phyloP scores from a whole-genome alignment of 306 rosid genomes.

The Castanospermum australe region DNA sequence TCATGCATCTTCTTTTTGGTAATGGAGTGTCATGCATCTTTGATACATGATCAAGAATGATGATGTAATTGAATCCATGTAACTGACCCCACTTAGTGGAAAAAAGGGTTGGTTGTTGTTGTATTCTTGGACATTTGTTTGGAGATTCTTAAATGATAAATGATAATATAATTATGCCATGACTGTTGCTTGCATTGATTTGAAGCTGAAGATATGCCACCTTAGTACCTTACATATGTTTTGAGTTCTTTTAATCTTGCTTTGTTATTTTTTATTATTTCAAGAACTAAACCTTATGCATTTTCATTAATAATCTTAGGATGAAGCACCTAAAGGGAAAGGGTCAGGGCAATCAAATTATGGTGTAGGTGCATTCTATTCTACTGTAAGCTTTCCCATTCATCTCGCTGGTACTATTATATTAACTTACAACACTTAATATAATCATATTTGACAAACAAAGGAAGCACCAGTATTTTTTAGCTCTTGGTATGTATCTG shows the following conservation, averaged over 20 bases:
- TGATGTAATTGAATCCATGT: too few species aligned
- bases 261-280: neutral
- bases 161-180: neutral
- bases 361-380: constrained; percentile 52
- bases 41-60: too few species aligned
- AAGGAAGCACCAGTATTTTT: neutral
- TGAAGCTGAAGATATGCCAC: constrained; percentile 16
- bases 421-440: neutral
- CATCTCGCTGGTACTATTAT: neutral
- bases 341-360: constrained; percentile 43
- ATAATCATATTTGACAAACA: constrained; percentile 13
- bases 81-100: too few species aligned
- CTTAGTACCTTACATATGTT: neutral
- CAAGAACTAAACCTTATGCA: neutral
- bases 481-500: neutral
- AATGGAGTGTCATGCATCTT: too few species aligned
- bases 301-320: constrained; percentile 32
- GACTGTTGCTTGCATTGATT: neutral
- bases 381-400: constrained; percentile 40
- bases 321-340: constrained; percentile 44
- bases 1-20: too few species aligned
- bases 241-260: neutral
- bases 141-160: neutral
- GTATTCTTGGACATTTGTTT: neutral
- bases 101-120: too few species aligned